Conservation (phyloP, 2,329 filamentous ascomycete genomes). For the Ceratocystis papillata region DNA sequence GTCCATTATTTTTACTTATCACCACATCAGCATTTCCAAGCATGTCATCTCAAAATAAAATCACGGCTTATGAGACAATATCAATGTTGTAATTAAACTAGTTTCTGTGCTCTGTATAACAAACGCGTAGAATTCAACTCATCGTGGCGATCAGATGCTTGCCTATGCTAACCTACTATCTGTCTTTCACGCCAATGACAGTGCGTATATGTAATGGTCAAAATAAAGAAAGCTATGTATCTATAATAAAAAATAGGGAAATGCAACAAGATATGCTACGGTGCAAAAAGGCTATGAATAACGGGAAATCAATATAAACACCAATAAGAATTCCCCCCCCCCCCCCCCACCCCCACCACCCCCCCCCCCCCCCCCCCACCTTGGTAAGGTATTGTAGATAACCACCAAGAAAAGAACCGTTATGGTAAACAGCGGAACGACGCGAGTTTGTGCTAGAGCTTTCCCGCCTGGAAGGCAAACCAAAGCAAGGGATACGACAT, state of each 20-base stretch:
- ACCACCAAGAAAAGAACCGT: background rate
- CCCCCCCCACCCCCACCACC: background rate
- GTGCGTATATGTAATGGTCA: background rate
- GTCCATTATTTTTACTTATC: constrained; percentile 13
- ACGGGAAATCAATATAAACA: background rate
- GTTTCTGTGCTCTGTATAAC: background rate
- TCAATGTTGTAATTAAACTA: background rate
- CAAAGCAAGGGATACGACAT: background rate
- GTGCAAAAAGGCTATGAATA: constrained; percentile 7
- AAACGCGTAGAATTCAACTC: background rate
- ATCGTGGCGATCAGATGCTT: background rate
- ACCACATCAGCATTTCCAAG: constrained; percentile 20
- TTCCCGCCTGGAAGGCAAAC: background rate
- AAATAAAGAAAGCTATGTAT: background rate
- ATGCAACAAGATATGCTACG: constrained; percentile 1
- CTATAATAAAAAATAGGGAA: background rate
- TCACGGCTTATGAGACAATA: constrained; percentile 13
- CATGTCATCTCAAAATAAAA: constrained; percentile 20
- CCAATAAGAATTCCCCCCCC: background rate
- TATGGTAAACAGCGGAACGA: background rate
- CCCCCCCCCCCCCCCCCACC: background rate
- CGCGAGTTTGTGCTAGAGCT: background rate
- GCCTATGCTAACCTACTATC: background rate
- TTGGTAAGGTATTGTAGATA: background rate
- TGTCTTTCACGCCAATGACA: background rate